phyloP scores from a whole-genome alignment of 2,329 filamentous ascomycete genomes.

The Lecanoromycetidae sp. region DNA sequence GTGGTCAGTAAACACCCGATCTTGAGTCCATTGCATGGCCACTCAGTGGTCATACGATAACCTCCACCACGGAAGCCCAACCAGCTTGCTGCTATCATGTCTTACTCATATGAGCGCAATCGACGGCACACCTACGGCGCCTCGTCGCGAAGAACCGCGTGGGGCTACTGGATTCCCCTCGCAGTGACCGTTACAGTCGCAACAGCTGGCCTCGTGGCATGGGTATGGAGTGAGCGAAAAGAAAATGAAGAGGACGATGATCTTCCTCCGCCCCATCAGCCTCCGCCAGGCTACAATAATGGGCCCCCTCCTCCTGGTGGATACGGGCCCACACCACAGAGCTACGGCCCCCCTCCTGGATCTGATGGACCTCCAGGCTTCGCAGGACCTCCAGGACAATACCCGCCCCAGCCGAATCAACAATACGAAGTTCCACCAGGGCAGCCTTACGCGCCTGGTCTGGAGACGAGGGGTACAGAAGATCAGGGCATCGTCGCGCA shows the following conservation, averaged over 20 bases:
- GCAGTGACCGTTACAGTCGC: slow-evolving; percentile 78
- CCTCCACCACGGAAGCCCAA: too few relatives aligned
- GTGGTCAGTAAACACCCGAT: slow-evolving; percentile 1
- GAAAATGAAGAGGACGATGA: slow-evolving; percentile 61
- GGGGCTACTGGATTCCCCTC: slow-evolving; percentile 71
- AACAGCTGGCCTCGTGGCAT: slow-evolving; percentile 73
- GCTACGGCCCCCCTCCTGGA: slow-evolving; percentile 38
- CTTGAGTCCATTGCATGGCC: slow-evolving; percentile 3
- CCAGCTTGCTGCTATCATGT: slow-evolving; percentile 33
- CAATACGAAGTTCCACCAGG: slow-evolving; percentile 7
- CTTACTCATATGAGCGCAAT: slow-evolving; percentile 42
- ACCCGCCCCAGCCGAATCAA: too few relatives aligned
- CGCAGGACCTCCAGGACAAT: slow-evolving; percentile 5
- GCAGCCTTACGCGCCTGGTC: slow-evolving; percentile 22
- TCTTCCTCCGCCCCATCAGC: slow-evolving; percentile 19
- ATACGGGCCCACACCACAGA: slow-evolving; percentile 25
- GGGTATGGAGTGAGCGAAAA: slow-evolving; percentile 84
- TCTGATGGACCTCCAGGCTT: slow-evolving; percentile 15
- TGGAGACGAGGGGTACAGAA: slow-evolving; percentile 26
- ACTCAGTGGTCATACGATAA: neutral
- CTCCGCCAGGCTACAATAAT: slow-evolving; percentile 10
- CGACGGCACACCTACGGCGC: slow-evolving; percentile 47
- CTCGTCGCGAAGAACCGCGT: slow-evolving; percentile 41
- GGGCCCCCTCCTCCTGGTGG: slow-evolving; percentile 1
- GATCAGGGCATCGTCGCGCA: slow-evolving; percentile 56